Evolutionary conservation across 495 filamentous ascomycete species (phyloP), one percentile per base, ranked within the genome.

Genomic region (Podospora bellae-mahoneyi): DNA sequence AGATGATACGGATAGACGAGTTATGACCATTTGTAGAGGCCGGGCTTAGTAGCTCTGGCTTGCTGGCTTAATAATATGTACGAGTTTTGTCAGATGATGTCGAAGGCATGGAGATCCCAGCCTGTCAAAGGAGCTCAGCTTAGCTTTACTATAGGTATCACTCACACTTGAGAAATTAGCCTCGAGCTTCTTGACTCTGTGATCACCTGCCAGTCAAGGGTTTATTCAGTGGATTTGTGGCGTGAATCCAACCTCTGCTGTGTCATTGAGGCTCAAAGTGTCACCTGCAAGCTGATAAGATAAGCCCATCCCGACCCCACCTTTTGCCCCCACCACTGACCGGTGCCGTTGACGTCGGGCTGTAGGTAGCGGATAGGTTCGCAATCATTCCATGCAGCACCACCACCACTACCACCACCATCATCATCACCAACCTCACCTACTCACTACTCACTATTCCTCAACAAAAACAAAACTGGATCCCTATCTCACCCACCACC

Each of bases 1-100:
- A 66, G 64, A 69, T 53, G 68, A 66, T 32, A 32, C 30, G 30
- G 30, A 32, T 69, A 69, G 68, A 69, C 57, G 68, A 69, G n/a
- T 69, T 64, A 69, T 60, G 67, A 66, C 67, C 39, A 48, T 48
- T 48, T 48, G 39, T 48, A 48, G 39, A 48, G 39, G 39, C 39
- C 39, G 39, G 39, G 39, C 39, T 48, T 10, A 48, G 15, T 10
- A 48, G 39, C 39, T 48, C 1, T 58, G 55, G 55, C 15, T 58
- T 58, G 23, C 55, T 58, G 55, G n/a, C n/a, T 26, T 20, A 58
- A 26, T 20, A 19, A 58, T 58, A 19, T 58, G 55, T 58, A 15
- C 55, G 5, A 19, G 23, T 58, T 20, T 58, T 19, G 55, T 58
- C 18, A 58, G 7, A 32, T 20, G 7, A 20, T 58, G 9, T 10